A percentile compares a stretch with the other conserved stretches of the same genome.
Evolutionary conservation across 495 filamentous ascomycete species (phyloP).

Genomic region (Corynascus novoguineensis): DNA sequence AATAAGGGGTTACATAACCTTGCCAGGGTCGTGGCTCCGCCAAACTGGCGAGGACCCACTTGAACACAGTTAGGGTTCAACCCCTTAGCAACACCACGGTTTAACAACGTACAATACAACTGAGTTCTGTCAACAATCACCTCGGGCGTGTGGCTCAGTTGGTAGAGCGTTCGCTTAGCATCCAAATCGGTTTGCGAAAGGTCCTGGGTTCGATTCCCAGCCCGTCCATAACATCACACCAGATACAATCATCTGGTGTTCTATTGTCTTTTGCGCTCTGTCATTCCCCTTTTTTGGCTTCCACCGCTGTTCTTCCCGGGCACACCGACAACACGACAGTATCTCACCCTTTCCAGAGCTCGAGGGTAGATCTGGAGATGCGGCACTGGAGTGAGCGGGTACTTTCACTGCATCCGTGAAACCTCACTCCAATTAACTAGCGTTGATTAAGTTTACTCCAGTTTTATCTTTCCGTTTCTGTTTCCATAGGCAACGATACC

Average conservation of each 20-base stretch:
- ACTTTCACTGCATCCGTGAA: too few species aligned
- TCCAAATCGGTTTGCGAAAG: conserved; percentile 16
- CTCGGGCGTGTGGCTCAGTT: conserved; percentile 24
- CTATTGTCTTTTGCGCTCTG: background rate
- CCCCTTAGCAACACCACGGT: background rate
- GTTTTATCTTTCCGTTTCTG: too few species aligned
- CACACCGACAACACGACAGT: too few species aligned
- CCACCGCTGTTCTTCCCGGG: too few species aligned
- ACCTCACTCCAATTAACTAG: too few species aligned
- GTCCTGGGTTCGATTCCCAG: conserved; percentile 24
- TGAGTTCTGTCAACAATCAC: background rate
- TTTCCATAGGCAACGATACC: too few species aligned
- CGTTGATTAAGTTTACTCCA: too few species aligned
- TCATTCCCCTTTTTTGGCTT: background rate
- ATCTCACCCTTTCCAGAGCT: too few species aligned
- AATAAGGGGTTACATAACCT: too few species aligned
- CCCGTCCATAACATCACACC: conserved; percentile 11
- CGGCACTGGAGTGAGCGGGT: too few species aligned
- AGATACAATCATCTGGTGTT: background rate
- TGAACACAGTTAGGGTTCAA: background rate
- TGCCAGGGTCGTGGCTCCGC: background rate
- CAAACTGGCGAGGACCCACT: background rate
- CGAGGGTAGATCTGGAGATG: too few species aligned
- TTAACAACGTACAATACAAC: background rate
- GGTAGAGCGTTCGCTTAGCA: conserved; percentile 23